These are phyloP conservation scores for Nannochloris sp. DNA, from an alignment of 139 green algal genomes.

Conservation along the genomic window DNA sequence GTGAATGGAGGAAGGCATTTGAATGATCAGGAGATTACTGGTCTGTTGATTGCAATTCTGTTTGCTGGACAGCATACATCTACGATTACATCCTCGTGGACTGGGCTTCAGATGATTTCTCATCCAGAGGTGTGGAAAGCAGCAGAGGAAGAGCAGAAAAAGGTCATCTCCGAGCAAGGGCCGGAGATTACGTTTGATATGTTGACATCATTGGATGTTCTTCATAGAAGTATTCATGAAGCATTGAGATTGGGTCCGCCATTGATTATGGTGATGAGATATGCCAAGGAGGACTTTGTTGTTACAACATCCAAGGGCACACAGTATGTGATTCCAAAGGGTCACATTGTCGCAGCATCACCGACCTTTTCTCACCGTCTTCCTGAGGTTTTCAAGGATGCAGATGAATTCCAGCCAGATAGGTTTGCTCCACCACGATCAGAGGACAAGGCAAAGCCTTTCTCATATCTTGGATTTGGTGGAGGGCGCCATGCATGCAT, in stretches of 20 bases:
- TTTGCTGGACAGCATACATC: slow-evolving; percentile 98
- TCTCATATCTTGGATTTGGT: slow-evolving; percentile 91
- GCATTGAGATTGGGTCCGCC: slow-evolving; percentile 91
- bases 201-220: slow-evolving; percentile 78
- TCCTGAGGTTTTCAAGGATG: slow-evolving; percentile 60
- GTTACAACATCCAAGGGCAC: slow-evolving; percentile 72
- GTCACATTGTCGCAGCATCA: slow-evolving; percentile 74
- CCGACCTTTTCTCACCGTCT: slow-evolving; percentile 84
- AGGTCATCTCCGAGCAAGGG: slow-evolving; percentile 62
- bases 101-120: slow-evolving; percentile 60
- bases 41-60: slow-evolving; percentile 93
- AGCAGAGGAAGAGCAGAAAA: slow-evolving; percentile 67
- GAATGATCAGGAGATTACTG: slow-evolving; percentile 88
- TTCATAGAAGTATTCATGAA: slow-evolving; percentile 74
- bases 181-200: slow-evolving; percentile 66
- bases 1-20: slow-evolving; percentile 60
- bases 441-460: slow-evolving; percentile 74
- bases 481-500: slow-evolving; percentile 94
- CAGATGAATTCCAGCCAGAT: slow-evolving; percentile 74
- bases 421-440: slow-evolving; percentile 64
- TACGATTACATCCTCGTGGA: slow-evolving; percentile 90
- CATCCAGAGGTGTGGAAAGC: slow-evolving; percentile 19
- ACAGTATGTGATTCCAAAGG: slow-evolving; percentile 76
- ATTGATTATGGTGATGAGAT: slow-evolving; percentile 91
- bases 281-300: slow-evolving; percentile 71